Conservation (phyloP, 1,284 basidiomycete genomes). For the Nidula niveotomentosa region DNA sequence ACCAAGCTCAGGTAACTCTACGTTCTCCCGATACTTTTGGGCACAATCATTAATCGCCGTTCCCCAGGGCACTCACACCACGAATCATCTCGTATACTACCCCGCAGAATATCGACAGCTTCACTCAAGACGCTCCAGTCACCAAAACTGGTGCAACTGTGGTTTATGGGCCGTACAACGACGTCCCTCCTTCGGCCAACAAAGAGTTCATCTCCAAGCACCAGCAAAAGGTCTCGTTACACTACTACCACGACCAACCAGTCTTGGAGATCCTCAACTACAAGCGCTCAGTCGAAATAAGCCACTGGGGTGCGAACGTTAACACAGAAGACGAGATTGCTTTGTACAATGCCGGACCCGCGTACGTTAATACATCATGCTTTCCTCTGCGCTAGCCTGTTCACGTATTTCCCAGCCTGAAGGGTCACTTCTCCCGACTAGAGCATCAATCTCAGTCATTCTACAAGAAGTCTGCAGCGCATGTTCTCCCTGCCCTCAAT, state of each 20-base stretch:
- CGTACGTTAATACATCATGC: constrained; percentile 45
- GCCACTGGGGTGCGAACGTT: constrained; percentile 95
- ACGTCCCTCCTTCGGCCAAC: constrained; percentile 64
- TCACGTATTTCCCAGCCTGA: constrained; percentile 56
- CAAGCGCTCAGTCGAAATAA: constrained; percentile 84
- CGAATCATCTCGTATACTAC: constrained; percentile 70
- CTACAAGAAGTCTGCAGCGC: constrained; percentile 65
- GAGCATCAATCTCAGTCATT: constrained; percentile 78
- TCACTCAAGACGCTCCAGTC: constrained; percentile 53
- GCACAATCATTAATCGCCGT: not conserved
- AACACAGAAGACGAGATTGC: constrained; percentile 90
- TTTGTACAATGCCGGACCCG: constrained; percentile 86
- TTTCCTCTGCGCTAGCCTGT: no score
- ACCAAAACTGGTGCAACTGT: constrained; percentile 81
- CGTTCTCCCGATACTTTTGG: constrained; percentile 5
- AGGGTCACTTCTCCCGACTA: constrained; percentile 95
- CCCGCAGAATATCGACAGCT: constrained; percentile 54
- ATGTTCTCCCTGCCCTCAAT: constrained; percentile 69
- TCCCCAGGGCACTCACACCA: constrained; percentile 60
- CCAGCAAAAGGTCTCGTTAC: constrained; percentile 71
- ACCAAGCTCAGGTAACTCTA: constrained; percentile 75
- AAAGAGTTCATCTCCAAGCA: constrained; percentile 54
- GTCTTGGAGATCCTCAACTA: constrained; percentile 77
- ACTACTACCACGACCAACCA: constrained; percentile 82
- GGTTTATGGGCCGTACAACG: constrained; percentile 86